These are phyloP conservation scores for Sabuloglossum arenarium DNA, from an alignment of 495 filamentous ascomycete species.

Conservation along the genomic window DNA sequence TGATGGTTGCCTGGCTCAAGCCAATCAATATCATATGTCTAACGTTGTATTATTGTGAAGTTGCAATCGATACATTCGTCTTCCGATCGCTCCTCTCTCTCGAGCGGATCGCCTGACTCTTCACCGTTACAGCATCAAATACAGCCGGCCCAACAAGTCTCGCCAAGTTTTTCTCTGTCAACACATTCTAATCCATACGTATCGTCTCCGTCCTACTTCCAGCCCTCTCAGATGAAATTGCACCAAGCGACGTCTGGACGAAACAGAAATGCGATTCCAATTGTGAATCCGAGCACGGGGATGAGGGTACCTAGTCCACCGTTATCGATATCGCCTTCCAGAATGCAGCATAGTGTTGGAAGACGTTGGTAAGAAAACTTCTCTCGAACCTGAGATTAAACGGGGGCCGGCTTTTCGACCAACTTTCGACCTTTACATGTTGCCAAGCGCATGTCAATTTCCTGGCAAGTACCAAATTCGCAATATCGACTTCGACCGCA, in stretches of 20 bases:
- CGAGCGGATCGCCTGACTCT: conserved; percentile 83
- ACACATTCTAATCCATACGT: conserved; percentile 22
- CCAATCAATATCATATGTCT: conserved; percentile 1
- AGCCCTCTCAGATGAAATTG: conserved; percentile 40
- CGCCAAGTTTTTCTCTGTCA: conserved; percentile 57
- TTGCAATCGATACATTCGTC: conserved; percentile 70
- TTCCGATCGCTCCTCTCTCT: conserved; percentile 85
- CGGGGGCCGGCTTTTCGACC: background rate
- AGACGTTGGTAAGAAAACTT: conserved; percentile 35
- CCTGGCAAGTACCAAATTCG: background rate
- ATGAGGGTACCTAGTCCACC: conserved; percentile 79
- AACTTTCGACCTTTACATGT: background rate
- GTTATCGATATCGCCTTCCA: conserved; percentile 64
- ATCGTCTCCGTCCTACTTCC: conserved; percentile 24
- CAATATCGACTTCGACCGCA: background rate
- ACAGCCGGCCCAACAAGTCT: conserved; percentile 52
- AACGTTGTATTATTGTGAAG: conserved; percentile 22
- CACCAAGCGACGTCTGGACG: conserved; percentile 77
- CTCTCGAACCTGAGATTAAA: conserved; percentile 1
- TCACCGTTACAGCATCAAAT: conserved; percentile 69
- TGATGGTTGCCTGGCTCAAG: background rate
- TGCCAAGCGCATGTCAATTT: background rate
- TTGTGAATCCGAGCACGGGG: conserved; percentile 89
- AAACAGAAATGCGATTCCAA: conserved; percentile 89
- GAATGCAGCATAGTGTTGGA: conserved; percentile 45